Evolutionary conservation across 1,284 basidiomycete genomes (phyloP), one percentile per base, ranked within the genome.

Genomic region (Anthracocystis setariae): DNA sequence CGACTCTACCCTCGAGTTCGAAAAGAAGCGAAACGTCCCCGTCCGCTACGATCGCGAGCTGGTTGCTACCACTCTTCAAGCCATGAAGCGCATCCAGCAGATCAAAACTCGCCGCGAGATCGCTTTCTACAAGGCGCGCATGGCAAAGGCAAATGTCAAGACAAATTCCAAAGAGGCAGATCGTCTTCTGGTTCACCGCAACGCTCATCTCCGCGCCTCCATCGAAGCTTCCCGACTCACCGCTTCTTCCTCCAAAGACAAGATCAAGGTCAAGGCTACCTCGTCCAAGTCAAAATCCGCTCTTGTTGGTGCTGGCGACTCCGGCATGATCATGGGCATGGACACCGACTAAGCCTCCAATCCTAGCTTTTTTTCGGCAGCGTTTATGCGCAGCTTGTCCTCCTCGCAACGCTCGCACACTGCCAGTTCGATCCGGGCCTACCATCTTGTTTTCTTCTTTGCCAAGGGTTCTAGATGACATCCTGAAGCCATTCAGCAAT

Each of bases 1-100:
- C 80, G 96, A 99, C 85, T 92, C 94, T 1, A 98, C 95, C 2
- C 93, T 98, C 83, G 94, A 98, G 83, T 99, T 99, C 83, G 96
- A 99, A 87, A 99, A 99, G 86, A 90, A 96, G 76, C 89, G 96
- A 85, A 97, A 99, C 83, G 90, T 98, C 15, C 96, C 96, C 27
- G 91, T 99, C 63, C 91, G 94, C 81, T 99, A 99, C 87, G 90
- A 98, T 86, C 91, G 96, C 81, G 92, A 97, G 73, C 86, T 99
- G 46, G 87, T 98, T 56, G 88, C 91, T 82, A 93, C 92, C 2
- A 99, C 96, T n/a, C 88, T 99, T 83, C 90, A 91, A 85, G 96
- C 94, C 23, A 98, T 99, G 91, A 93, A 94, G 85, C 89, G 96
- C 69, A 88, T 99, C 50, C 89, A 90, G 68, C 93, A 98, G 85